Evolutionary conservation across 2,329 filamentous ascomycete genomes (phyloP), one percentile per base, ranked within the genome.

Genomic region (Trichoderma sp.): DNA sequence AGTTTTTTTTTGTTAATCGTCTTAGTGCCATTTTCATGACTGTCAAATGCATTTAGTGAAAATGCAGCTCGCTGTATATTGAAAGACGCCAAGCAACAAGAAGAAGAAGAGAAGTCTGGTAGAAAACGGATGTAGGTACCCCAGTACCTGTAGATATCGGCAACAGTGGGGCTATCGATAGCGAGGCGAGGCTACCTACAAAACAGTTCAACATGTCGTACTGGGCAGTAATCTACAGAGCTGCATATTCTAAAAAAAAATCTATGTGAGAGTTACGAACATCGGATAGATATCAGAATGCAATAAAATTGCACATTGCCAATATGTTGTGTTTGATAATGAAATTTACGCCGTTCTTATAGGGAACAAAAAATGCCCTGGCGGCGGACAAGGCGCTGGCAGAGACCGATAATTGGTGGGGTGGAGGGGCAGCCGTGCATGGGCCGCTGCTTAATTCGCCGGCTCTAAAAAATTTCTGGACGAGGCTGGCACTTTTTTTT

Each of bases 371-470:
- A 69, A 69, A 34, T 36, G 57, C 39, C 32, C 36, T 50, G 36
- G 6, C 36, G 12, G 67, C 58, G 59, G 66, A 61, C 36, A 34
- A 50, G 55, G 58, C 58, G 36, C 58, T 43, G 53, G 39, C 9
- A 28, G 23, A 59, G 55, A 9, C 28, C 36, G 62, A 70, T 59
- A 58, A 53, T 55, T 72, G 66, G 70, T 69, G 78, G 75, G 76
- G 75, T 79, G 72, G 78, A 79, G 78, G 79, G 79, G 77, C 77
- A 76, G 70, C 67, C 30, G 50, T 74, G 79, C 79, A 79, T 73
- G 76, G 79, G 80, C 78, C 79, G 79, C 75, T 78, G 73, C 78
- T 80, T 81, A 79, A 78, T 74, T 77, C 73, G 71, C 66, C 71
- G 59, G 70, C 73, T 75, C 73, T 75, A 78, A 79, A 80, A 80